Base-by-base conservation (phyloP, 2,329 filamentous ascomycete genomes). In the Fusarium sp. region DNA sequence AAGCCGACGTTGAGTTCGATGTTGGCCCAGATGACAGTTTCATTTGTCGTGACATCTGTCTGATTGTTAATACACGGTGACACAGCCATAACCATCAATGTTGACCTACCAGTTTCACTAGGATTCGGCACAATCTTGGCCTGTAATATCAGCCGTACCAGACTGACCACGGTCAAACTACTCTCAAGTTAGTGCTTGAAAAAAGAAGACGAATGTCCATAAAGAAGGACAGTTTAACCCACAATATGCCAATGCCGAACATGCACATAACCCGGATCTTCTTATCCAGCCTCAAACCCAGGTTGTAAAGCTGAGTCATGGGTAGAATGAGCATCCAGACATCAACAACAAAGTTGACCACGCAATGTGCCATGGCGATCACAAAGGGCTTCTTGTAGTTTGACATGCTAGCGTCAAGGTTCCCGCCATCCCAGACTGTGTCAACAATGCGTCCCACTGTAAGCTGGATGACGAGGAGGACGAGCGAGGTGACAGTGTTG, bases 291-390 rank as follows among this genome's bases (percentile, higher is more conserved):
- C 40, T 62, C 0, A 67, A 20, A 1, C 57, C 57, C 0, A 67
- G 18, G 1, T 67, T 52, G 3, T 57, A 57, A 0, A 67, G 15
- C 10, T 67, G 64, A 0, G 64, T 67, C 63, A 67, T 49, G 1
- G 64, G 64, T 1, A 67, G 18, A 2, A 67, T 28, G 2, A 67
- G 63, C 64, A 67, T 67, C 64, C 64, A 67, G 0, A 46, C 10
- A 1, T 67, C 64, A 4, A 67, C 12, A 1, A 13, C 37, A n/a
- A 67, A 10, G 3, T 58, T 67, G 0, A 67, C 23, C 0, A n/a
- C 12, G 4, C 45, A 51, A 1, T 62, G 51, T 1, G 26, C 20
- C 10, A 67, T 2, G 0, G 13, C 13, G 4, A 67, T 13, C 6
- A 15, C 57, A 11, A 50, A 0, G 4, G 5, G 2, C 0, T n/a